Percentiles rank a stretch among this genome's conserved stretches.
Evolutionary conservation across 495 filamentous ascomycete genomes (phyloP).

Genomic region (Platismatia glauca): DNA sequence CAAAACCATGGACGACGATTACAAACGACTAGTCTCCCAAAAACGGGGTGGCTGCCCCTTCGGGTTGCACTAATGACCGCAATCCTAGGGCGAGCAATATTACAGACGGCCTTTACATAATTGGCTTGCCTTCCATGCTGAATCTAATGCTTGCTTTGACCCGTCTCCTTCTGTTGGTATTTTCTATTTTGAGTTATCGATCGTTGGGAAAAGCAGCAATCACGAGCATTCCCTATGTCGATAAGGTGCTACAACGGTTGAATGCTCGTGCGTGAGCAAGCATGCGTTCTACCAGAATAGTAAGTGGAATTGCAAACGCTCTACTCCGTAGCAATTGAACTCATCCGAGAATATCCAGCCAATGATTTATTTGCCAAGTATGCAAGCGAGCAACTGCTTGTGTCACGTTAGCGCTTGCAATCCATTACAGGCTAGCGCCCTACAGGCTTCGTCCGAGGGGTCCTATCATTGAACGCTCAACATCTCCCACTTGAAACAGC

Average conservation of each 20-base stretch:
- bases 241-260: not conserved
- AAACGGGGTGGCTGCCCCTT: conserved; percentile 48
- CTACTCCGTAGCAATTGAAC: not conserved
- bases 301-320: not conserved
- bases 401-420: not conserved
- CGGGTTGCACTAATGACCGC: conserved; percentile 1
- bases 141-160: not conserved
- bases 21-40: conserved; percentile 28
- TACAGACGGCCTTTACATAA: not conserved
- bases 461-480: not conserved
- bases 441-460: not conserved
- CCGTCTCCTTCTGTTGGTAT: not conserved
- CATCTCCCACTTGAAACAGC: not conserved
- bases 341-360: not conserved
- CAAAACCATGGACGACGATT: conserved; percentile 34
- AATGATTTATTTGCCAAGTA: not conserved
- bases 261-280: not conserved
- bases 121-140: no score
- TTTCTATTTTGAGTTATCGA: not conserved
- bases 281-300: not conserved
- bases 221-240: not conserved
- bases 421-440: not conserved
- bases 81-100: not conserved
- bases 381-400: not conserved
- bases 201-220: not conserved